Percentiles rank a stretch among this genome's conserved stretches.
These are phyloP conservation scores for Piromyces sp. DNA, from an alignment of 192 early-diverging fungal species.

Conservation along the genomic window DNA sequence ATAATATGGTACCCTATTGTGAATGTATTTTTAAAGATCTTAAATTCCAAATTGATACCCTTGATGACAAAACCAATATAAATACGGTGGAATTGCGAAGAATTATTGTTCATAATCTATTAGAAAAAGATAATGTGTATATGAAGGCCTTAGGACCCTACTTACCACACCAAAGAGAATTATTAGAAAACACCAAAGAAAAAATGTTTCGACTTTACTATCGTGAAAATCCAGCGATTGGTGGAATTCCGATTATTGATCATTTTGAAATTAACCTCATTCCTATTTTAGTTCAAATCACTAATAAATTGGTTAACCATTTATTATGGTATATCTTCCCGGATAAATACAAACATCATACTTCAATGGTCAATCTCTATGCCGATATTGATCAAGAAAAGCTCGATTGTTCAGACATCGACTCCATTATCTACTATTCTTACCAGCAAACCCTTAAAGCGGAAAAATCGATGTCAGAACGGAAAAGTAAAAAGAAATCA, in stretches of 20 bases:
- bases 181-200: slow-evolving; percentile 34
- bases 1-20: neutral
- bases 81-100: slow-evolving; percentile 11
- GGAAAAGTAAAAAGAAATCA: slow-evolving; percentile 11
- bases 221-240: slow-evolving; percentile 65
- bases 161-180: slow-evolving; percentile 30
- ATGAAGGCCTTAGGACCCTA: slow-evolving; percentile 1
- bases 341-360: slow-evolving; percentile 12
- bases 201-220: slow-evolving; percentile 80
- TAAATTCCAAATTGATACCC: slow-evolving; percentile 1
- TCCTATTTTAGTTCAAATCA: slow-evolving; percentile 64
- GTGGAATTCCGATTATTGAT: slow-evolving; percentile 77
- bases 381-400: neutral
- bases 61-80: neutral
- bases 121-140: neutral
- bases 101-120: slow-evolving; percentile 15
- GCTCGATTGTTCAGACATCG: neutral
- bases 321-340: slow-evolving; percentile 73
- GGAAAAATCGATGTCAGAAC: slow-evolving; percentile 14
- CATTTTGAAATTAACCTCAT: slow-evolving; percentile 76
- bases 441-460: slow-evolving; percentile 9
- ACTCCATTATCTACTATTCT: neutral
- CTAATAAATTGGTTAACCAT: slow-evolving; percentile 67
- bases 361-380: too few species aligned
- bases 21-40: neutral